Base-by-base conservation (phyloP, 352 stramenopile genomes). In the Pythium rishiriense region DNA sequence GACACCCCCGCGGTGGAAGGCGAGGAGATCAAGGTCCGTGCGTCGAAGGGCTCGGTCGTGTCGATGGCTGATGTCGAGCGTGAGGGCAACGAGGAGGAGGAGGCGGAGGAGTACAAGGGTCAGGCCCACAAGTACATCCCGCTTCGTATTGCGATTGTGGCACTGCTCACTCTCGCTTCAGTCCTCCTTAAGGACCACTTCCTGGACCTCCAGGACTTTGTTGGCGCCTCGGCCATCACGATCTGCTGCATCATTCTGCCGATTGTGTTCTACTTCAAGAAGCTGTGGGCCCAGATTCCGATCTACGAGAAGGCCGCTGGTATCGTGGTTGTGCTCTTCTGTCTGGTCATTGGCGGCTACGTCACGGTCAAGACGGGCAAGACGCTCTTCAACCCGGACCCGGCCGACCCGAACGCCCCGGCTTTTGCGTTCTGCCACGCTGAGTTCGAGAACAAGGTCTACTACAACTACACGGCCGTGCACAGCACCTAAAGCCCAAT, bases 261-360 rank as follows among this genome's bases (percentile, higher is more conserved):
- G 10, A 81, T 86, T 49, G 66, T 79, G 58, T 86, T 90, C 66
- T 86, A 90, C 77, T 59, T 90, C 11, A 88, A 85, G 66, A 71
- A 79, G 46, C 74, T 83, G 50, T 85, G 78, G 74, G 48, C 69
- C 24, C 55, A 46, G 25, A 80, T 77, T n/a, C 58, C 58, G 12
- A 26, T 75, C 1, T 67, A 68, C 43, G 78, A 87, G 58, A 78
- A 83, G 50, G 33, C 58, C 19, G 53, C 63, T 25, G 70, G 69
- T 3, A 68, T 73, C 15, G 7, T 85, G 0, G 62, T 85, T 14
- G 62, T 90, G 7, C 39, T 74, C 2, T 64, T 87, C 45, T 87
- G 76, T 41, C 47, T 72, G 24, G 47, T 61, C 24, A 46, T 78
- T 2, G 77, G 76, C 8, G 70, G 56, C 50, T 88, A 88, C 65